These are phyloP conservation scores for Myriosclerotinia scirpicola DNA, from an alignment of 2,329 filamentous ascomycete species.

Conservation along the genomic window DNA sequence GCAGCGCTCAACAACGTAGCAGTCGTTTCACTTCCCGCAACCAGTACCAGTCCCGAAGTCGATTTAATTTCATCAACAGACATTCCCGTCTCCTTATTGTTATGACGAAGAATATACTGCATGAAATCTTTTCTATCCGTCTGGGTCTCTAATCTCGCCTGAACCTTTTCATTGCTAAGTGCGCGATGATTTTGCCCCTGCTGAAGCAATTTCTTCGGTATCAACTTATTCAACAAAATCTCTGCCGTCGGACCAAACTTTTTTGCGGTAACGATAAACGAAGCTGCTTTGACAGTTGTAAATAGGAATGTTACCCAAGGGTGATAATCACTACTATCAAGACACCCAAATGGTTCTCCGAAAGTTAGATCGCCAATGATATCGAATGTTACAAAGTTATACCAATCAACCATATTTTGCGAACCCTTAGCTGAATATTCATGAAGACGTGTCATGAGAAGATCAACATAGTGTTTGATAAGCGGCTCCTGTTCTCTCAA, in stretches of 20 bases:
- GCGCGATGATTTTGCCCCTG: constrained; percentile 27
- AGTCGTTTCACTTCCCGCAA: constrained; percentile 28
- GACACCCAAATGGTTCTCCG: constrained; percentile 44
- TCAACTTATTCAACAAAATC: constrained; percentile 15
- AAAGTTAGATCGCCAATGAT: constrained; percentile 48
- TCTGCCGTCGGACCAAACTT: constrained; percentile 26
- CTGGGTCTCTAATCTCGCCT: constrained; percentile 20
- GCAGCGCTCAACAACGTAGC: constrained; percentile 28
- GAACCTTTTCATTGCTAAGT: constrained; percentile 29
- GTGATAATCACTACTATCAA: constrained; percentile 37
- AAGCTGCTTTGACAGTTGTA: constrained; percentile 31
- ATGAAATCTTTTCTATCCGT: constrained; percentile 42
- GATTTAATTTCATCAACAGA: constrained; percentile 23
- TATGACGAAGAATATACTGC: constrained; percentile 35
- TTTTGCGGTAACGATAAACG: constrained; percentile 28
- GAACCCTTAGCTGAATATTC: constrained; percentile 19
- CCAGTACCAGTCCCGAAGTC: constrained; percentile 20
- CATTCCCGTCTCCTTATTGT: constrained; percentile 30
- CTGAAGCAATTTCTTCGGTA: constrained; percentile 24
- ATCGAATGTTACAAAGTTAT: no score
- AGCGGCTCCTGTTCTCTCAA: constrained; percentile 39
- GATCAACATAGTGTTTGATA: constrained; percentile 25
- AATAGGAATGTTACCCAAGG: constrained; percentile 37
- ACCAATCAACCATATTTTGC: constrained; percentile 40
- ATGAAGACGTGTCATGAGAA: constrained; percentile 22